A percentile compares a stretch with the other conserved stretches of the same genome.
Conservation (phyloP, 768 basidiomycete species). For the Boletus rubropictus region DNA sequence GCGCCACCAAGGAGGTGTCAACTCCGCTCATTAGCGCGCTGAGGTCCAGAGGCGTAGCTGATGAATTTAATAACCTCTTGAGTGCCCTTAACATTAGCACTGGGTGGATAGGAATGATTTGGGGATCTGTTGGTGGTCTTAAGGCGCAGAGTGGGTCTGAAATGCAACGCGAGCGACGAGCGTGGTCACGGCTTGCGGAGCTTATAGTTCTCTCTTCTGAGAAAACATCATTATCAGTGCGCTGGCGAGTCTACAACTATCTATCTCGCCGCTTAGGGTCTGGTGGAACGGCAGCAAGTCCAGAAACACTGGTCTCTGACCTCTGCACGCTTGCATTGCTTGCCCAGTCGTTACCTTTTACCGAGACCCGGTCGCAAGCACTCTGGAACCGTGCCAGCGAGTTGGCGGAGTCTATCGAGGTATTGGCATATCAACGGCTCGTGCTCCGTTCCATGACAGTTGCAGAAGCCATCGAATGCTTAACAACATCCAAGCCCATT, state of each 20-base stretch:
- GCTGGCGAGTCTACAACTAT: conserved; percentile 51
- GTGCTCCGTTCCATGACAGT: conserved; percentile 49
- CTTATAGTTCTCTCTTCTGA: conserved; percentile 34
- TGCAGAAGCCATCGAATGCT: conserved; percentile 45
- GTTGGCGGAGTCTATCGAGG: conserved; percentile 21
- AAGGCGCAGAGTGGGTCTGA: not conserved
- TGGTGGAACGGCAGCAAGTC: conserved; percentile 6
- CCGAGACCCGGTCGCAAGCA: conserved; percentile 37
- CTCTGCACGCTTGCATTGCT: conserved; percentile 55
- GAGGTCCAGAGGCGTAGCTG: conserved; percentile 29
- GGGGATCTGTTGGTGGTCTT: conserved; percentile 17
- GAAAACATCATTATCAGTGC: conserved; percentile 30
- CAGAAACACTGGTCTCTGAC: conserved; percentile 40
- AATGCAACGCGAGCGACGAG: conserved; percentile 39
- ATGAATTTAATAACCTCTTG: conserved; percentile 38
- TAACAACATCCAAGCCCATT: conserved; percentile 21
- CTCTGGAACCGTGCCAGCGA: conserved; percentile 39
- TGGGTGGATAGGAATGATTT: conserved; percentile 34
- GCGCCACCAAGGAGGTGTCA: conserved; percentile 11
- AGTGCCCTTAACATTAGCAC: conserved; percentile 36
- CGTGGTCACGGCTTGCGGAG: conserved; percentile 50
- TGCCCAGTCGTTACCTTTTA: conserved; percentile 36
- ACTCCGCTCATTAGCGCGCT: conserved; percentile 28
- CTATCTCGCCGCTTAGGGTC: conserved; percentile 32
- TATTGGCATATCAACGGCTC: conserved; percentile 46